phyloP scores from a whole-genome alignment of 805 yeast genomes.

The Starmerella floris region DNA sequence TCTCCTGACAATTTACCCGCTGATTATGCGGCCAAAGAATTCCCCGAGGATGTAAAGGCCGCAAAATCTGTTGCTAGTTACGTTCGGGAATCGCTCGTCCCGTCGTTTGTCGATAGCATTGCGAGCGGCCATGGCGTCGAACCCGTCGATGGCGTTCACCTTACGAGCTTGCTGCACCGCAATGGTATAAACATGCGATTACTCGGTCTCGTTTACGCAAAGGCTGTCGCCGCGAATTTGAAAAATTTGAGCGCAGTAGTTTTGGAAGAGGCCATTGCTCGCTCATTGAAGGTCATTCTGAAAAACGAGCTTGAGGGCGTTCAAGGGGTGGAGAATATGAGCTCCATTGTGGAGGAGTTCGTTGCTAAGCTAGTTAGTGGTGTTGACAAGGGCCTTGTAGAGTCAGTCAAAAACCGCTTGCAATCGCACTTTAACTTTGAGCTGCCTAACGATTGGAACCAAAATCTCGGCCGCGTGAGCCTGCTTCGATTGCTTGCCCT shows the following conservation, averaged over 20 bases:
- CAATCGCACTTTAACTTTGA: slow-evolving; percentile 47
- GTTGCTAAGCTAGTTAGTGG: slow-evolving; percentile 46
- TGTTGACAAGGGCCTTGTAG: slow-evolving; percentile 26
- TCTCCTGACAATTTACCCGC: slow-evolving; percentile 30
- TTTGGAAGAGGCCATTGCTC: slow-evolving; percentile 59
- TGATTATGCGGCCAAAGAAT: slow-evolving; percentile 24
- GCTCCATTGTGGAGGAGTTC: slow-evolving; percentile 52
- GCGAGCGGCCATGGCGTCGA: slow-evolving; percentile 35
- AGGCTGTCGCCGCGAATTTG: slow-evolving; percentile 28
- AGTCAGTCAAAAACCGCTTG: slow-evolving; percentile 34
- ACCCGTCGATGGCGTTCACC: slow-evolving; percentile 74
- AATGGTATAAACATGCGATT: slow-evolving; percentile 83
- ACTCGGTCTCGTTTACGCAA: slow-evolving; percentile 47
- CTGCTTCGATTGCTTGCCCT: slow-evolving; percentile 57
- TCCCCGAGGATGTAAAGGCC: slow-evolving; percentile 41
- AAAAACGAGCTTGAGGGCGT: slow-evolving; percentile 35
- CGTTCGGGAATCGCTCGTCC: slow-evolving; percentile 45
- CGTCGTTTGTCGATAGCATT: slow-evolving; percentile 46
- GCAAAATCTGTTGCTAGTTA: slow-evolving; percentile 60
- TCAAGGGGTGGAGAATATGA: slow-evolving; percentile 40
- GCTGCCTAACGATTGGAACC: slow-evolving; percentile 40
- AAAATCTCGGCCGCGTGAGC: slow-evolving; percentile 11
- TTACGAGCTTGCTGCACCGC: slow-evolving; percentile 55
- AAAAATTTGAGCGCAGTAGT: slow-evolving; percentile 38
- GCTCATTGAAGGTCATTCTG: slow-evolving; percentile 65